Conservation (phyloP, 163 green algal species). For the Picocystis sp. region DNA sequence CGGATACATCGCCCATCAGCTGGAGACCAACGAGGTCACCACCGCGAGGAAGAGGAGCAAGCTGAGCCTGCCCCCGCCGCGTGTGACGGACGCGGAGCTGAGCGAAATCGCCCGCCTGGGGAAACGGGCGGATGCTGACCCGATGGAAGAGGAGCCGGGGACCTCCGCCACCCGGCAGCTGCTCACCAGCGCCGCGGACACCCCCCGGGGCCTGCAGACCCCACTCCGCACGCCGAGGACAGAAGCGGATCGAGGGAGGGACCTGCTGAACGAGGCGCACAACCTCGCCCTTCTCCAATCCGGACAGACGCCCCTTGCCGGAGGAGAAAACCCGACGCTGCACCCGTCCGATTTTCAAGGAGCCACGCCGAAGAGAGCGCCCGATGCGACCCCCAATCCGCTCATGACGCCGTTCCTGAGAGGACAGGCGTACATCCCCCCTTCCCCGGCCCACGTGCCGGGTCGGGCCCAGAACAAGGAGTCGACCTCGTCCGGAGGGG, state of each 20-base stretch:
- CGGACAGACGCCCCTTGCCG: conserved; percentile 64
- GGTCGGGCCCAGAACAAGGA: background rate
- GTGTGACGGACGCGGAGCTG: conserved; percentile 66
- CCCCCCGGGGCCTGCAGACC: conserved; percentile 43
- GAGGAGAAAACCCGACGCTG: conserved; percentile 63
- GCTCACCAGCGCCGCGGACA: conserved; percentile 55
- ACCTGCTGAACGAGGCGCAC: conserved; percentile 38
- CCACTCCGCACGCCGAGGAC: conserved; percentile 28
- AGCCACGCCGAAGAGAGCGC: conserved; percentile 8
- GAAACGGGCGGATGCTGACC: conserved; percentile 24
- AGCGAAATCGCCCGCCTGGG: conserved; percentile 54
- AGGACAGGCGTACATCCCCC: no score
- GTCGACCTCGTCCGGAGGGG: no score
- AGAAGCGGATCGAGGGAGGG: conserved; percentile 11
- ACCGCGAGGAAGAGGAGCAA: conserved; percentile 38
- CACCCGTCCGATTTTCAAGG: conserved; percentile 58
- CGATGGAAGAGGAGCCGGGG: conserved; percentile 27
- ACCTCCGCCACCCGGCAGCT: conserved; percentile 59
- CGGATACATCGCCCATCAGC: conserved; percentile 34
- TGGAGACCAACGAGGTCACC: conserved; percentile 47
- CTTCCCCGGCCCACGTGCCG: conserved; percentile 5
- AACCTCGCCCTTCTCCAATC: conserved; percentile 55
- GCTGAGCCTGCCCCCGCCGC: conserved; percentile 81
- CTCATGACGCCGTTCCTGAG: conserved; percentile 14
- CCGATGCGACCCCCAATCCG: conserved; percentile 15